Base-by-base conservation (phyloP, 2,329 filamentous ascomycete genomes). In the Phoma herbarum region DNA sequence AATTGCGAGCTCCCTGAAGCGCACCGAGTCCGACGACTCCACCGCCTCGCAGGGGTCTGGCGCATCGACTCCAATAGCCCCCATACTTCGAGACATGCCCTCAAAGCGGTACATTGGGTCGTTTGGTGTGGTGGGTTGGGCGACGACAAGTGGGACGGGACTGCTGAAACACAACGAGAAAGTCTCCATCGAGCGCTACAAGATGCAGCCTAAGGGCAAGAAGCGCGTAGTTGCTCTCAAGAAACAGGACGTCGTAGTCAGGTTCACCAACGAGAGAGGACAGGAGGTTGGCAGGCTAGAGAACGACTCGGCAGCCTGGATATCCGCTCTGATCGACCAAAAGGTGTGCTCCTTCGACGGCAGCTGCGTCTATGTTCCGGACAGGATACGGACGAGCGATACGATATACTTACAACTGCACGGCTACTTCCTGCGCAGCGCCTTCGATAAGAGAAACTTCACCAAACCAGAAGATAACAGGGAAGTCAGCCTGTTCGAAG, bases 51-150 rank as follows among this genome's bases (percentile, higher is more conserved):
- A 65, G 14, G 64, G 45, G 25, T 72, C 73, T 0, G 63, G 56
- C 26, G 29, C 61, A 9, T 66, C 62, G 8, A 68, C 65, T 0
- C 69, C 68, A 6, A 59, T 61, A 29, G 57, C 50, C 20, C 57
- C 64, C 6, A 51, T 62, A 12, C 53, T 77, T 16, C 69, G 69
- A 26, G 68, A 69, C 4, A 85, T 83, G 81, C 88, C 88, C 0
- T 69, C 78, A 1, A 83, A 82, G 65, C 81, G 95, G 70, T 99
- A 98, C 69, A 86, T 98, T 60, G 95, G 95, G 18, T 92, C 93
- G 0, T 95, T 98, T 77, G 95, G 95, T 9, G 93, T 91, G 4
- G 92, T 90, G 52, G 95, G 89, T 4, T 99, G 95, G 95, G 89
- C 92, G 6, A 98, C 94, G 3, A 87, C 89, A 68, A 97, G 92